Evolutionary conservation across 345 rosid genomes (phyloP).

Genomic region (Syzygium aromaticum): DNA sequence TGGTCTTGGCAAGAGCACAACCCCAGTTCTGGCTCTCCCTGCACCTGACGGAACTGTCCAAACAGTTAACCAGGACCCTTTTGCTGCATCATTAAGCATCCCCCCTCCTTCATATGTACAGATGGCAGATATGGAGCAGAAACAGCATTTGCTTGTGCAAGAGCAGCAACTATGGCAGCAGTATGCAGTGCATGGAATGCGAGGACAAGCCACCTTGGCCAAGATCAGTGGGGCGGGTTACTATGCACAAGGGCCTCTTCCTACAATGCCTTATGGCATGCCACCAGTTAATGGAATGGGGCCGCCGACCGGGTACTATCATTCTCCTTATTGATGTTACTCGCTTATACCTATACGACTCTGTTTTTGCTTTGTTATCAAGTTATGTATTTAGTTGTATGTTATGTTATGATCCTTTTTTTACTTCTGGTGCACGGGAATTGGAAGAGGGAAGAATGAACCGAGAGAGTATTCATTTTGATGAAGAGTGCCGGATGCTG

Average conservation of each 20-base stretch:
- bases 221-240: conserved; percentile 28
- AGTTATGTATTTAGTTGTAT: not conserved
- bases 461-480: not conserved
- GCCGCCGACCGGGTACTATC: conserved; percentile 42
- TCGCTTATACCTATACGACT: conserved; percentile 9
- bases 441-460: not conserved
- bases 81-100: conserved; percentile 49
- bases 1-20: conserved; percentile 26
- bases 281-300: conserved; percentile 36
- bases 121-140: conserved; percentile 76
- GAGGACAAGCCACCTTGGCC: conserved; percentile 51
- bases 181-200: conserved; percentile 61
- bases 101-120: conserved; percentile 80
- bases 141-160: conserved; percentile 56
- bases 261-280: conserved; percentile 45
- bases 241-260: conserved; percentile 24
- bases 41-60: conserved; percentile 75
- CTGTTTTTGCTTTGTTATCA: not conserved
- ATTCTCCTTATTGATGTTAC: conserved; percentile 22
- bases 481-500: not conserved
- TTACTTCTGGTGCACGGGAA: not conserved
- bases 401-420: not conserved
- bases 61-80: conserved; percentile 51
- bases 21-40: conserved; percentile 63
- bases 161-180: conserved; percentile 70